These are phyloP conservation scores for Cupressus sempervirens DNA, from an alignment of 75 land plant genomes.

Conservation along the genomic window DNA sequence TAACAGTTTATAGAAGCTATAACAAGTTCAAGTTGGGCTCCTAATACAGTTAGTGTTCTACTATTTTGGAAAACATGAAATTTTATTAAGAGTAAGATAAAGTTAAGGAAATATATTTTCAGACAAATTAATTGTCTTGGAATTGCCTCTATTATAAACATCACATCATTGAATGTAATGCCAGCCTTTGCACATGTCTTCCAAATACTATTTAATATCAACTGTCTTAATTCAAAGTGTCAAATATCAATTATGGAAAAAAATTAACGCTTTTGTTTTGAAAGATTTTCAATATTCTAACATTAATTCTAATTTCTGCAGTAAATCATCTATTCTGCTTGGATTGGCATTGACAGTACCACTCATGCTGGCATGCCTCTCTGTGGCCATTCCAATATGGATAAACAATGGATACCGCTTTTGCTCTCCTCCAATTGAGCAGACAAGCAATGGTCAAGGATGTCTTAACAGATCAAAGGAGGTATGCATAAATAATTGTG, in stretches of 20 bases:
- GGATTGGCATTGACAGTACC: conserved; percentile 89
- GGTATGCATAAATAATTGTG: conserved; percentile 22
- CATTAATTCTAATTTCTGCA: conserved; percentile 21
- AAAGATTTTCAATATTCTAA: not conserved
- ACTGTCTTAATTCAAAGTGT: not conserved
- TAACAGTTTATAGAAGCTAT: no score
- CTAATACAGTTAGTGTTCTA: not conserved
- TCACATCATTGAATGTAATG: not conserved
- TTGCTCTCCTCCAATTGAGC: conserved; percentile 37
- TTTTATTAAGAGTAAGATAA: not conserved
- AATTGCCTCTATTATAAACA: not conserved
- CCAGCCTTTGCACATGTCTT: not conserved
- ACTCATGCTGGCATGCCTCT: conserved; percentile 78
- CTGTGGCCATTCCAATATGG: conserved; percentile 89
- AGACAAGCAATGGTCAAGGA: conserved; percentile 9
- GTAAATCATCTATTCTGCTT: conserved; percentile 95
- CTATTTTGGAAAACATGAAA: not conserved
- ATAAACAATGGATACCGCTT: conserved; percentile 79
- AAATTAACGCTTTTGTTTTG: not conserved
- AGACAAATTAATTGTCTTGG: not conserved
- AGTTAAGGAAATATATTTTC: not conserved
- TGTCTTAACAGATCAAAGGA: conserved; percentile 26
- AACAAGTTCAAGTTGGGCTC: no score
- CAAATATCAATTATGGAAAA: not conserved
- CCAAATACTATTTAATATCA: not conserved